phyloP scores from a whole-genome alignment of 2,329 filamentous ascomycete species.

The Colletotrichum sp. region DNA sequence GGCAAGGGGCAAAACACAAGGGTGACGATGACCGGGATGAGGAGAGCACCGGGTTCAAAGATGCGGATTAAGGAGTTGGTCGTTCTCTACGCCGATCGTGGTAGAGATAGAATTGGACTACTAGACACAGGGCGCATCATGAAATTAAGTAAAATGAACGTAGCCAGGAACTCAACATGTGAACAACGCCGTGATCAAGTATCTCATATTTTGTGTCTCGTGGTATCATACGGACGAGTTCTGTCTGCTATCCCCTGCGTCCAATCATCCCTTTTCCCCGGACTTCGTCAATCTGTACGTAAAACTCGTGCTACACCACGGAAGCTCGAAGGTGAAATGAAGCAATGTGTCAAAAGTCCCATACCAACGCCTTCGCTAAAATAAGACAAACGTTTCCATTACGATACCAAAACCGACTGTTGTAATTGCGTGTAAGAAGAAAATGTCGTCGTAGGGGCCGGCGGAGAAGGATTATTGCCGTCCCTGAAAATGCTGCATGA shows the following conservation, averaged over 20 bases:
- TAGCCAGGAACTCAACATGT: background rate
- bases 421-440: background rate
- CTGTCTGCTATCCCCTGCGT: slow-evolving; percentile 12
- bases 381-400: background rate
- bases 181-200: slow-evolving; percentile 4
- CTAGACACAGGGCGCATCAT: background rate
- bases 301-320: background rate
- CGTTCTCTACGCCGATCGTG: background rate
- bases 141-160: background rate
- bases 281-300: background rate
- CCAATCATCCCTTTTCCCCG: background rate
- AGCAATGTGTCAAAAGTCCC: background rate
- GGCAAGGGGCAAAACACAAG: background rate
- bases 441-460: background rate
- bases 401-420: background rate
- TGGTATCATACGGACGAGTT: slow-evolving; percentile 16
- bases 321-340: background rate
- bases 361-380: slow-evolving; percentile 16
- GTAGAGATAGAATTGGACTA: background rate
- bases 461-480: slow-evolving; percentile 16
- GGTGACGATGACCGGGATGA: background rate
- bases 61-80: background rate
- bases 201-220: slow-evolving; percentile 15
- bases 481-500: slow-evolving; percentile 67
- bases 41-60: background rate